A percentile compares a stretch with the other conserved stretches of the same genome.
Evolutionary conservation across 768 basidiomycete genomes (phyloP).

Genomic region (Agaricus blazei): DNA sequence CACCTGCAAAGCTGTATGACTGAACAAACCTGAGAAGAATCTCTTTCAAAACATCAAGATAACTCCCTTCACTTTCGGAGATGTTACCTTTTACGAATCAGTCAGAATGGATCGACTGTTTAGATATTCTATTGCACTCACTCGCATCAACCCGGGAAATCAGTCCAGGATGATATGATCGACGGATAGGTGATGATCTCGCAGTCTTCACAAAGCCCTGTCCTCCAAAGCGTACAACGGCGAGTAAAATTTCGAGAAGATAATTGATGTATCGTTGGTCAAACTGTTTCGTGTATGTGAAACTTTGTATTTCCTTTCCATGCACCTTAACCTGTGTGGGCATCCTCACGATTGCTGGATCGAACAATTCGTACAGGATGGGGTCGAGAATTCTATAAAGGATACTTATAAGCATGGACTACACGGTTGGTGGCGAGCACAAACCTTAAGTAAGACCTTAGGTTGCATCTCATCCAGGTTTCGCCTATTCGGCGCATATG

Average conservation of each 20-base stretch:
- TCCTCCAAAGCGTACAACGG: constrained; percentile 82
- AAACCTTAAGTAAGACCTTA: constrained; percentile 88
- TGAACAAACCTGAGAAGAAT: constrained; percentile 61
- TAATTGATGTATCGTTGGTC: constrained; percentile 73
- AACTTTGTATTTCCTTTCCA: constrained; percentile 64
- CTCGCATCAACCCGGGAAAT: constrained; percentile 56
- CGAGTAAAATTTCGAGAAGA: constrained; percentile 71
- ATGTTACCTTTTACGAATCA: constrained; percentile 25
- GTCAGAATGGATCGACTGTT: background rate
- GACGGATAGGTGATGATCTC: constrained; percentile 54
- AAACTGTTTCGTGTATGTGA: constrained; percentile 66
- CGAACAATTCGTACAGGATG: constrained; percentile 70
- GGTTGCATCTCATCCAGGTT: constrained; percentile 95
- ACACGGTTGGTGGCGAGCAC: constrained; percentile 7
- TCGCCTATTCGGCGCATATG: constrained; percentile 75
- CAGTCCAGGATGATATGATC: constrained; percentile 61
- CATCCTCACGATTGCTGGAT: constrained; percentile 57
- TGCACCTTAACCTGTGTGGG: constrained; percentile 46
- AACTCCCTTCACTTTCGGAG: constrained; percentile 52
- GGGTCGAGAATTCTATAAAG: constrained; percentile 79
- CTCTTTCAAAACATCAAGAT: constrained; percentile 73
- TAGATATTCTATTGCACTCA: constrained; percentile 23
- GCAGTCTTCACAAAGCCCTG: constrained; percentile 81
- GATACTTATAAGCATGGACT: background rate
- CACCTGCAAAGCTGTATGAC: background rate